Percentiles rank a stretch among this genome's conserved stretches.
phyloP scores from a whole-genome alignment of 2,329 filamentous ascomycete genomes.

The Gnomoniopsis smithogilvyi region DNA sequence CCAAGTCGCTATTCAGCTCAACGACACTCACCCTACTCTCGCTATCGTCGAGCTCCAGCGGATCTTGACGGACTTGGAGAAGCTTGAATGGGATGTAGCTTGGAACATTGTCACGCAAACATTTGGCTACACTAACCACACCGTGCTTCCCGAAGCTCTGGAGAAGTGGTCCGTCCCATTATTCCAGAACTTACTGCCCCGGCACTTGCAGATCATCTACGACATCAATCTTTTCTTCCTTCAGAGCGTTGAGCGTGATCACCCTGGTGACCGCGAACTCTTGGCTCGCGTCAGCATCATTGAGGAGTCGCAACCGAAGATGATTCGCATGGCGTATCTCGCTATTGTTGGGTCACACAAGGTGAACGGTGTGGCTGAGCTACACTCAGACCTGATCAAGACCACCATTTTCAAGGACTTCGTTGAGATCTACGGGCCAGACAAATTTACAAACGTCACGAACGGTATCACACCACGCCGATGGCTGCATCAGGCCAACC shows the following conservation, averaged over 20 bases:
- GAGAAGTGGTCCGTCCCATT: constrained; percentile 98
- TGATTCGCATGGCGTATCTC: constrained; percentile 95
- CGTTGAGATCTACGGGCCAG: constrained; percentile 84
- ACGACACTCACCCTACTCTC: constrained; percentile 95
- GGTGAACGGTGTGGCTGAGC: constrained; percentile 95
- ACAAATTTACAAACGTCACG: constrained; percentile 98
- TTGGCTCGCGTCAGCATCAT: constrained; percentile 91
- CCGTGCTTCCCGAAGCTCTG: constrained; percentile 90
- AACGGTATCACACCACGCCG: constrained; percentile 95
- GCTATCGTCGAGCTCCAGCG: constrained; percentile 95
- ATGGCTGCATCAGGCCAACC: constrained; percentile 98
- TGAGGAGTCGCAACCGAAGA: constrained; percentile 94
- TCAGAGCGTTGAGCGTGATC: constrained; percentile 83
- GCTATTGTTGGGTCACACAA: constrained; percentile 98
- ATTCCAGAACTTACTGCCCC: constrained; percentile 86
- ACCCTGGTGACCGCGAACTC: constrained; percentile 86
- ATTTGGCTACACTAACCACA: constrained; percentile 98
- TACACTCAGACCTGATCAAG: constrained; percentile 97
- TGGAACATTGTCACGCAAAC: constrained; percentile 77
- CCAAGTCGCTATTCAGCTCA: constrained; percentile 94
- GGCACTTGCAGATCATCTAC: constrained; percentile 95
- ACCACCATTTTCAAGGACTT: constrained; percentile 99
- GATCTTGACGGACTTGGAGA: constrained; percentile 85
- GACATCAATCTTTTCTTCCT: constrained; percentile 97
- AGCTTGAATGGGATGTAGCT: constrained; percentile 87